These are phyloP conservation scores for Aurantiochytrium sp. DNA, from an alignment of 108 stramenopile genomes.

Conservation along the genomic window DNA sequence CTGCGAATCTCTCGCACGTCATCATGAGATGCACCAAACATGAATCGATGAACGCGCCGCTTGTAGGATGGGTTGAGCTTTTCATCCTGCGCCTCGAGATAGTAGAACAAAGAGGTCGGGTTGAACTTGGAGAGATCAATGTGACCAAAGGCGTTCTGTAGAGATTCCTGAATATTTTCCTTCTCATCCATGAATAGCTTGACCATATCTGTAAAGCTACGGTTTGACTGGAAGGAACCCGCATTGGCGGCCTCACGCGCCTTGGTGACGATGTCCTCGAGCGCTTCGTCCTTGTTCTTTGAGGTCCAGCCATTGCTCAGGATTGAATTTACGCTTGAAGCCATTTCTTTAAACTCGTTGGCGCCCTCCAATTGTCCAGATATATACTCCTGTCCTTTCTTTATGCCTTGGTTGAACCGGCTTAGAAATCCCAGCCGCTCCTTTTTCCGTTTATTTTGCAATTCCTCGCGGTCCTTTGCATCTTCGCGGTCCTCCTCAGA, in stretches of 20 bases:
- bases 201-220: not conserved
- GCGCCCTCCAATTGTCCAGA: not conserved
- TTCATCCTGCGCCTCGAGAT: slow-evolving; percentile 63
- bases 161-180: not conserved
- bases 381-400: not conserved
- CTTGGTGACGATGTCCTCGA: not conserved
- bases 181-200: not conserved
- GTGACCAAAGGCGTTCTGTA: slow-evolving; percentile 4
- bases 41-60: slow-evolving; percentile 63
- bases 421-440: not conserved
- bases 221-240: not conserved
- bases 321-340: not conserved
- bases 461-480: not conserved
- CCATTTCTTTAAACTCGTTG: not conserved
- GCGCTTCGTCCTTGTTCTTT: not conserved
- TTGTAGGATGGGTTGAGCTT: slow-evolving; percentile 68
- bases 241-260: slow-evolving; percentile 11
- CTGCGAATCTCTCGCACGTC: slow-evolving; percentile 58
- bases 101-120: slow-evolving; percentile 43
- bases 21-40: slow-evolving; percentile 44
- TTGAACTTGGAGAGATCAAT: not conserved
- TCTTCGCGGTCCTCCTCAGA: not conserved
- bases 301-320: not conserved
- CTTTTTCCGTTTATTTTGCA: not conserved
- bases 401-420: not conserved